These are phyloP conservation scores for Lactarius deliciosus DNA, from an alignment of 768 basidiomycete genomes.

Conservation along the genomic window DNA sequence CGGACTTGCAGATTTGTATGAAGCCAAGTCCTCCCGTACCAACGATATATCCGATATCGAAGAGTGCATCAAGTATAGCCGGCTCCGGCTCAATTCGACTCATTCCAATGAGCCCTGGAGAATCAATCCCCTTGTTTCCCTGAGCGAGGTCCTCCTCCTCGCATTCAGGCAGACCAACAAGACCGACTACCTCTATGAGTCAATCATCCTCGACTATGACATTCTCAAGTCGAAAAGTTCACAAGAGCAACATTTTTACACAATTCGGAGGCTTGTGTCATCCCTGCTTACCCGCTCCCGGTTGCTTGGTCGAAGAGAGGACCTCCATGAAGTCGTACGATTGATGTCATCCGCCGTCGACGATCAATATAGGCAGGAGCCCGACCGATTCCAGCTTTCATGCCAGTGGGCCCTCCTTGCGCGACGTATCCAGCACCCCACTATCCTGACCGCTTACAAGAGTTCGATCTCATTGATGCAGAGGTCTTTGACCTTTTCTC, in stretches of 20 bases:
- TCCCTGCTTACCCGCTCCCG: conserved; percentile 2
- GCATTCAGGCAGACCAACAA: conserved; percentile 1
- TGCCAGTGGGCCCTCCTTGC: conserved; percentile 11
- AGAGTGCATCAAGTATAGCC: neutral
- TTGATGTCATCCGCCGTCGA: conserved; percentile 6
- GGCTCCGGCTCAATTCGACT: neutral
- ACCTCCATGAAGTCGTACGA: conserved; percentile 7
- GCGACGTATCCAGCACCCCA: neutral
- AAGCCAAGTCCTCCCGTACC: conserved; percentile 6
- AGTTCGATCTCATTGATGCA: conserved; percentile 1
- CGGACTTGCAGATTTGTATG: conserved; percentile 3
- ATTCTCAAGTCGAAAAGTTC: neutral
- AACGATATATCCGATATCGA: conserved; percentile 4
- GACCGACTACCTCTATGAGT: conserved; percentile 12
- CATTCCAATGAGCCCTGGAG: neutral
- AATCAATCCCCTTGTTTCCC: neutral
- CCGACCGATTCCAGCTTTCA: conserved; percentile 5
- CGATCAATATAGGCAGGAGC: neutral
- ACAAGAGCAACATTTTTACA: neutral
- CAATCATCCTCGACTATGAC: neutral
- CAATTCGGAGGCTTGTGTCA: neutral
- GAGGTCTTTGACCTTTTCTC: neutral
- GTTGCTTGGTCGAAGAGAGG: neutral
- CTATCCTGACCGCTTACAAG: neutral
- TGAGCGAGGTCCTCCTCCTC: conserved; percentile 12